Conservation (phyloP, 805 yeast genomes). For the Yamadazyma akitaensis region DNA sequence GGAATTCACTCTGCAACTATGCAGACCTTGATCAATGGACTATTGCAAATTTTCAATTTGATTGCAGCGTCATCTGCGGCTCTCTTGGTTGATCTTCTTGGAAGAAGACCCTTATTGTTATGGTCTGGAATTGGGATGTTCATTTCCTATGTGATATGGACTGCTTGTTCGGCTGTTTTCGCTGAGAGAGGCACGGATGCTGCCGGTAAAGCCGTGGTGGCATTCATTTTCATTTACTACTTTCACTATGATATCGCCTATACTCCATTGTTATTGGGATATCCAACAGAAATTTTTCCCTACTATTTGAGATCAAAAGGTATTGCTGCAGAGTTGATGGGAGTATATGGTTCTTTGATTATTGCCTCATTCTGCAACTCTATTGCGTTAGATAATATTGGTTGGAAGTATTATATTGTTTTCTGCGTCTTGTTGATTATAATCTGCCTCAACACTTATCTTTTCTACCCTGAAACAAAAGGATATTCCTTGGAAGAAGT, state of each 20-base stretch:
- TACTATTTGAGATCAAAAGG: constrained; percentile 15
- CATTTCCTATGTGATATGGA: constrained; percentile 22
- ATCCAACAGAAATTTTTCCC: constrained; percentile 17
- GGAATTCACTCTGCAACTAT: constrained; percentile 15
- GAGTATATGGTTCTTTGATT: constrained; percentile 20
- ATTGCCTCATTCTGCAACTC: constrained; percentile 16
- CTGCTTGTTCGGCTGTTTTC: constrained; percentile 22
- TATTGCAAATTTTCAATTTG: constrained; percentile 14
- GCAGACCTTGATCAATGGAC: constrained; percentile 15
- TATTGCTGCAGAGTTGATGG: constrained; percentile 17
- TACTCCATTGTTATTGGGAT: constrained; percentile 14
- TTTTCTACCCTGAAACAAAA: constrained; percentile 28
- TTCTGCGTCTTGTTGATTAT: constrained; percentile 28
- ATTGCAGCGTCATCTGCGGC: constrained; percentile 21
- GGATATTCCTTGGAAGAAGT: constrained; percentile 34
- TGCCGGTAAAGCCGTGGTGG: constrained; percentile 15
- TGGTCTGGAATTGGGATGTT: constrained; percentile 27
- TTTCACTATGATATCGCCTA: constrained; percentile 15
- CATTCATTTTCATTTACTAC: constrained; percentile 16
- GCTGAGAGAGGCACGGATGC: constrained; percentile 12
- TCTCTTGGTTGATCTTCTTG: constrained; percentile 18
- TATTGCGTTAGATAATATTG: constrained; percentile 18
- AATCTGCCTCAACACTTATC: constrained; percentile 24
- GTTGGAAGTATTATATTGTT: constrained; percentile 18
- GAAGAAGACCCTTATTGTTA: constrained; percentile 28